Evolutionary conservation across 352 stramenopile species (phyloP).

Genomic region (Phytopythium aichiense): DNA sequence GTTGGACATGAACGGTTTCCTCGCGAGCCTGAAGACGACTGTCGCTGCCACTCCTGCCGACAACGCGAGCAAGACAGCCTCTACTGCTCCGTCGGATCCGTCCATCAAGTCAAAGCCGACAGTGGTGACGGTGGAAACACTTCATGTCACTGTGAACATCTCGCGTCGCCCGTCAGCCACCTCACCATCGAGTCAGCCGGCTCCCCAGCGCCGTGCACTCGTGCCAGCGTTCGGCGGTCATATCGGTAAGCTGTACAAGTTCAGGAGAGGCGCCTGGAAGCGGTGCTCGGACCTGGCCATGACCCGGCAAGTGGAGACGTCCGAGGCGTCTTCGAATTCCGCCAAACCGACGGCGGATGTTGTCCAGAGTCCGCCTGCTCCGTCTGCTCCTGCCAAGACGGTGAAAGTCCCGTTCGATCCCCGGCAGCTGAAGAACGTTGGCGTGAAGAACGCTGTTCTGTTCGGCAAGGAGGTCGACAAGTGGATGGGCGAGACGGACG

Average conservation of each 20-base stretch:
- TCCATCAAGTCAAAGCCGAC: not conserved
- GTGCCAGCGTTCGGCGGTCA: slow-evolving; percentile 26
- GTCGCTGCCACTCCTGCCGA: slow-evolving; percentile 6
- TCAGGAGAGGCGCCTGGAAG: slow-evolving; percentile 16
- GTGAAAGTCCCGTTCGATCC: slow-evolving; percentile 49
- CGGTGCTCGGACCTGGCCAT: slow-evolving; percentile 23
- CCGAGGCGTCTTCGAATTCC: slow-evolving; percentile 6
- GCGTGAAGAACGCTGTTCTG: slow-evolving; percentile 54
- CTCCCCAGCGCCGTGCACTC: not conserved
- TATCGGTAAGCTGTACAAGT: slow-evolving; percentile 34
- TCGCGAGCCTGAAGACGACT: slow-evolving; percentile 54
- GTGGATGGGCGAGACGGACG: slow-evolving; percentile 50
- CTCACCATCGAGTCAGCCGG: not conserved
- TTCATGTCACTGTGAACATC: slow-evolving; percentile 7
- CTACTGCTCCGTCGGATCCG: not conserved
- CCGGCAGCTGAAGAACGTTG: slow-evolving; percentile 47
- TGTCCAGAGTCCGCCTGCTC: slow-evolving; percentile 4
- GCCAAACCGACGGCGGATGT: not conserved
- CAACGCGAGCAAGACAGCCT: not conserved
- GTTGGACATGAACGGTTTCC: slow-evolving; percentile 63
- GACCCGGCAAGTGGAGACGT: slow-evolving; percentile 18
- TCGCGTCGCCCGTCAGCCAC: slow-evolving; percentile 4
- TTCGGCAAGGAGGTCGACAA: slow-evolving; percentile 67
- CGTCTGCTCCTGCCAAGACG: slow-evolving; percentile 6
- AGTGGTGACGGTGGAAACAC: slow-evolving; percentile 7